Percentiles rank a stretch among this genome's conserved stretches.
These are phyloP conservation scores for Dipodascopsis uninucleata DNA, from an alignment of 805 yeast species.

Conservation along the genomic window DNA sequence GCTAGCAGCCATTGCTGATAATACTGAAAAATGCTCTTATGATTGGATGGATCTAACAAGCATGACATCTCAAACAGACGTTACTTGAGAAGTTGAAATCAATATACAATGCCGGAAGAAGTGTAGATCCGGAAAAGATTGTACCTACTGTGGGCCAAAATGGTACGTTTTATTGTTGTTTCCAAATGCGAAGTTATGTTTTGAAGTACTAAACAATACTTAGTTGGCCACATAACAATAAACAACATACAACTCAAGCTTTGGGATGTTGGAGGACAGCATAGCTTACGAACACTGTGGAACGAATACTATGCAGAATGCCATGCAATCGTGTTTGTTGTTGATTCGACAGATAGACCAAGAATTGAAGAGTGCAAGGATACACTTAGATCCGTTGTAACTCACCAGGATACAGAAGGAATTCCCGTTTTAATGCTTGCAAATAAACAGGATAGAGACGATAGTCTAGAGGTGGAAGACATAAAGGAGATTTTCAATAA, in stretches of 20 bases:
- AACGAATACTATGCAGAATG: slow-evolving; percentile 76
- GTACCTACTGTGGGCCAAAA: slow-evolving; percentile 96
- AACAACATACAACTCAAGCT: slow-evolving; percentile 55
- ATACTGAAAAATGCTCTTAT: too few relatives aligned
- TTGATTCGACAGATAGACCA: slow-evolving; percentile 83
- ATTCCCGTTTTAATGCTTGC: slow-evolving; percentile 93
- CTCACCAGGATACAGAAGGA: slow-evolving; percentile 61
- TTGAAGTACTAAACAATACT: slow-evolving; percentile 25
- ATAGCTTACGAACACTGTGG: slow-evolving; percentile 81
- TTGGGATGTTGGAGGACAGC: slow-evolving; percentile 98
- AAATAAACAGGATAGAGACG: slow-evolving; percentile 81
- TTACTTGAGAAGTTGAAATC: slow-evolving; percentile 63
- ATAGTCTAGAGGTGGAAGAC: slow-evolving; percentile 68
- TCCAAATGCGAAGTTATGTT: slow-evolving; percentile 36
- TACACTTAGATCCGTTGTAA: slow-evolving; percentile 53
- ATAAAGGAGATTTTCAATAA: slow-evolving; percentile 79
- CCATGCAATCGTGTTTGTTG: slow-evolving; percentile 88
- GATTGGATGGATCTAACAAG: too few relatives aligned
- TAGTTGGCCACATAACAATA: slow-evolving; percentile 41
- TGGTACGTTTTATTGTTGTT: slow-evolving; percentile 33
- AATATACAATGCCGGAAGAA: slow-evolving; percentile 39
- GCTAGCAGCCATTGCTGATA: too few relatives aligned
- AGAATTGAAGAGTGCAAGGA: slow-evolving; percentile 79
- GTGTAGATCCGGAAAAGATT: slow-evolving; percentile 48
- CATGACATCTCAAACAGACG: slow-evolving; percentile 38